Percentiles rank a stretch among this genome's conserved stretches.
phyloP scores from a whole-genome alignment of 805 yeast genomes.

The Maudiozyma serrabonitensis region DNA sequence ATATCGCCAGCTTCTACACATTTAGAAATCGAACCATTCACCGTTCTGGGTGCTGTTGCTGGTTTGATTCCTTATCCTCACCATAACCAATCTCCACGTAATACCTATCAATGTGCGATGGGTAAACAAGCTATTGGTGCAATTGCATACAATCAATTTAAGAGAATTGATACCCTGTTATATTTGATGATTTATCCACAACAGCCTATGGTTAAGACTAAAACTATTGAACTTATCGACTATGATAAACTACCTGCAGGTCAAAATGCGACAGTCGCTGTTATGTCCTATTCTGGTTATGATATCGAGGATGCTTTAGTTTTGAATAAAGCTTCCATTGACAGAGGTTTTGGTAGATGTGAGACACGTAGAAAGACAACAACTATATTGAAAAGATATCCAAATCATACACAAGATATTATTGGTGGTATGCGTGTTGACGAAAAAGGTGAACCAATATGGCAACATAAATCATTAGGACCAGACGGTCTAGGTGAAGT shows the following conservation, averaged over 20 bases:
- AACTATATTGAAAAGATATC: slow-evolving; percentile 78
- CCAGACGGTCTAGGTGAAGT: slow-evolving; percentile 96
- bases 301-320: slow-evolving; percentile 99
- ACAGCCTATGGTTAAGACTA: slow-evolving; percentile 98
- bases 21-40: slow-evolving; percentile 92
- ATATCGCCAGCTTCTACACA: slow-evolving; percentile 56
- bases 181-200: slow-evolving; percentile 98
- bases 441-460: slow-evolving; percentile 69
- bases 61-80: slow-evolving; percentile 99
- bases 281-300: slow-evolving; percentile 97
- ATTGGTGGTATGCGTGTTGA: slow-evolving; percentile 87
- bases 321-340: slow-evolving; percentile 83
- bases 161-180: slow-evolving; percentile 86
- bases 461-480: slow-evolving; percentile 79
- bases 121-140: slow-evolving; percentile 99
- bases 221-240: slow-evolving; percentile 88
- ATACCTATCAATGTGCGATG: slow-evolving; percentile 99
- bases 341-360: slow-evolving; percentile 96
- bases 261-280: slow-evolving; percentile 97
- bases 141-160: slow-evolving; percentile 91
- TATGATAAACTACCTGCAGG: slow-evolving; percentile 98
- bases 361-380: slow-evolving; percentile 91
- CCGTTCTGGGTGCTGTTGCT: slow-evolving; percentile 97
- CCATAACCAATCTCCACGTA: slow-evolving; percentile 98
- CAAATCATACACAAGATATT: slow-evolving; percentile 87